Base-by-base conservation (phyloP, 1,284 basidiomycete species). In the Puccinia hordei region DNA sequence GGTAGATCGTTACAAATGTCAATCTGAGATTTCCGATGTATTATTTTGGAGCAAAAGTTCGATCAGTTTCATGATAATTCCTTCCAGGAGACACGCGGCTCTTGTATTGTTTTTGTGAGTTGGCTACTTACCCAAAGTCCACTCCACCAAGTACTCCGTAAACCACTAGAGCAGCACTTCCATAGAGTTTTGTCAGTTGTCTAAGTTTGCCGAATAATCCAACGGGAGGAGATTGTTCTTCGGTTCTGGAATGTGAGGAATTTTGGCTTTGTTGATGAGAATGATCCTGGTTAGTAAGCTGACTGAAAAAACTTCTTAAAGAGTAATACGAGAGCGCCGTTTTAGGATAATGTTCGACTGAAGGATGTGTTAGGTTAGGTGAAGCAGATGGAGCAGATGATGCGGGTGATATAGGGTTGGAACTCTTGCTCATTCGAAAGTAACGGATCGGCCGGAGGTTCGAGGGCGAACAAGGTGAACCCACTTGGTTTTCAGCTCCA, bases 81-180 rank as follows among this genome's bases (percentile, higher is more conserved):
- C 38, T 41, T 41, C 4, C 38, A 59, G 13, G 22, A 33, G 3
- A 9, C 15, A 17, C 0, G 6, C 30, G 4, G n/a, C 15, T 35
- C 33, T 44, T 53, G 35, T 19, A 22, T 51, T 44, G 59, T 53
- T 0, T 77, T 49, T 49, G 8, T 3, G 33, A 33, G 22, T 35
- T 17, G 27, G 2, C n/a, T 27, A 68, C 80, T 41, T 15, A 71
- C 33, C 89, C 87, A 84, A 96, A 94, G 86, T 97, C 95, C 84
- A 93, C 85, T 12, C 88, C 87, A 41, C 89, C 89, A 78, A 96
- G 85, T 63, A 91, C 85, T 82, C 91, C 77, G 87, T 98, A 97
- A 61, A 97, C 90, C 53, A 92, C 92, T 30, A 97, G 88, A 8
- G 95, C 93, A 85, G 95, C 95, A 91, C 92, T 93, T 44, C 95